phyloP scores from a whole-genome alignment of 495 filamentous ascomycete species.

The Daldinia loculata region DNA sequence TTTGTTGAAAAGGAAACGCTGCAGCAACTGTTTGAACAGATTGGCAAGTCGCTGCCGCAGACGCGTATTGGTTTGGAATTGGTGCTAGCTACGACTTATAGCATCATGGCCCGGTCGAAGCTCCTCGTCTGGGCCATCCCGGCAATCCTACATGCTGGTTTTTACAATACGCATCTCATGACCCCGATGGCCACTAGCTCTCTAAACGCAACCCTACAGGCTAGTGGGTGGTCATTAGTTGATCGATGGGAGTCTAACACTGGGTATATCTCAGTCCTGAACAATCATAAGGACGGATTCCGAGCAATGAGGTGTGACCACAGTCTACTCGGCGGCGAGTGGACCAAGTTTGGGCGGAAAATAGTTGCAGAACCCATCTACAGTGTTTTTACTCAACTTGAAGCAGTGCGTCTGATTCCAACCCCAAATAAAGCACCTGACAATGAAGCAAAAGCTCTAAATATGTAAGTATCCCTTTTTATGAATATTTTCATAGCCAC shows the following conservation, averaged over 20 bases:
- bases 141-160: conserved; percentile 71
- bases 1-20: conserved; percentile 62
- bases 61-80: conserved; percentile 77
- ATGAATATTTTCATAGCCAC: neutral
- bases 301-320: conserved; percentile 92
- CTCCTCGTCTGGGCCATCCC: conserved; percentile 71
- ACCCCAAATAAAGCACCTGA: conserved; percentile 63
- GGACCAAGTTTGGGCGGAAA: conserved; percentile 67
- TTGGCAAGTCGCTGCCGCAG: conserved; percentile 70
- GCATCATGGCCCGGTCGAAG: conserved; percentile 71
- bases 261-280: conserved; percentile 90
- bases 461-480: conserved; percentile 68
- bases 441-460: conserved; percentile 76
- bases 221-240: conserved; percentile 68
- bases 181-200: conserved; percentile 58
- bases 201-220: conserved; percentile 69
- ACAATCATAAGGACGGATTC: conserved; percentile 73
- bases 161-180: conserved; percentile 76
- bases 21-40: conserved; percentile 58
- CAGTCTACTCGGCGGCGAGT: conserved; percentile 93
- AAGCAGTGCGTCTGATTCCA: conserved; percentile 84
- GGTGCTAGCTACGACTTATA: conserved; percentile 68
- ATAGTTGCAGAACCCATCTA: conserved; percentile 85
- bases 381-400: conserved; percentile 89
- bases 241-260: conserved; percentile 85